phyloP scores from a whole-genome alignment of 1,284 basidiomycete species.

The Neonothopanus nambi region DNA sequence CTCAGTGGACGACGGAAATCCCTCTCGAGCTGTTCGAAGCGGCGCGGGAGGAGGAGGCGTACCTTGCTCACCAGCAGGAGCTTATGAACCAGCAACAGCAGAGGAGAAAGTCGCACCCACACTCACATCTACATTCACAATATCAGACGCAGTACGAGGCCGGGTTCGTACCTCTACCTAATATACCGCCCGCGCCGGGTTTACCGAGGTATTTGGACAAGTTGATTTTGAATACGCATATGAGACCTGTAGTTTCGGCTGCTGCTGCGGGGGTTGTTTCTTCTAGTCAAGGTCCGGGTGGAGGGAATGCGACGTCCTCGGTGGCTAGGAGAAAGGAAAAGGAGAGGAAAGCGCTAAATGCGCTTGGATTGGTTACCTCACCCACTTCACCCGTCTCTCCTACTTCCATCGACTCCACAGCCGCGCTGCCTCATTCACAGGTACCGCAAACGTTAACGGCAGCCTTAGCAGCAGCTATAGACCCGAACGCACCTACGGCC shows the following conservation, averaged over 20 bases:
- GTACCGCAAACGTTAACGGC: too few species aligned
- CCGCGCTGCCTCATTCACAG: neutral
- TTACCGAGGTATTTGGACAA: conserved; percentile 93
- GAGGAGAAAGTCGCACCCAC: neutral
- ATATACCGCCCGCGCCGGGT: conserved; percentile 81
- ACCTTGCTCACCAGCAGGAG: conserved; percentile 42
- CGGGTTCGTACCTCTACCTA: conserved; percentile 61
- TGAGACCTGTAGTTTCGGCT: neutral
- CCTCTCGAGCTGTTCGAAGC: conserved; percentile 76
- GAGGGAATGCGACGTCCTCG: neutral
- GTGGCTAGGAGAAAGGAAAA: conserved; percentile 13
- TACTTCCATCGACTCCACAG: conserved; percentile 12
- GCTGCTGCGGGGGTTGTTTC: conserved; percentile 1
- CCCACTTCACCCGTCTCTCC: conserved; percentile 2
- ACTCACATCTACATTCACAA: neutral
- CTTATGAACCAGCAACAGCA: conserved; percentile 29
- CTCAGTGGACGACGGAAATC: conserved; percentile 72
- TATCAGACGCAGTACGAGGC: conserved; percentile 25
- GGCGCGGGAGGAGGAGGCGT: conserved; percentile 80
- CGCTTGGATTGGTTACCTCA: neutral
- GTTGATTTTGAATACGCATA: conserved; percentile 76
- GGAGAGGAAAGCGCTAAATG: conserved; percentile 12
- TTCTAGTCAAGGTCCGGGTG: conserved; percentile 12
- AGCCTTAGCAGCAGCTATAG: neutral
- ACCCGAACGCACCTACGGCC: neutral